Percentiles rank a stretch among this genome's conserved stretches.
Evolutionary conservation across 257 asterid genomes (phyloP).

Genomic region (Ilex asprella): DNA sequence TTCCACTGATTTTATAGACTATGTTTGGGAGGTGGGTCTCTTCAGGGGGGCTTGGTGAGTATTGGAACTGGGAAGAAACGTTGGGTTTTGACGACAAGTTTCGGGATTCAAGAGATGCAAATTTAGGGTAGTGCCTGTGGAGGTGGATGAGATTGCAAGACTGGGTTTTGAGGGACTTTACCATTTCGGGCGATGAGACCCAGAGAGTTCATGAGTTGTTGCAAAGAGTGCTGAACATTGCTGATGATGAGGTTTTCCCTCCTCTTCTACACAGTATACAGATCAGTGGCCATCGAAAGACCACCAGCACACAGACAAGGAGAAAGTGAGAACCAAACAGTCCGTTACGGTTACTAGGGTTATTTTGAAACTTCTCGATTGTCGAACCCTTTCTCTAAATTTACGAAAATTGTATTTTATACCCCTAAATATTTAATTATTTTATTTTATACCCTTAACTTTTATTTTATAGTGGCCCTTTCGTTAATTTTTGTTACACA

Average conservation of each 20-base stretch:
- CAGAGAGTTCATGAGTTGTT: conserved; percentile 27
- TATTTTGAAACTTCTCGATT: too few relatives aligned
- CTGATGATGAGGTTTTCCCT: background rate
- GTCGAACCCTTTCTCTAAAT: too few relatives aligned
- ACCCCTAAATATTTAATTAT: too few relatives aligned
- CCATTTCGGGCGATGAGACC: conserved; percentile 43
- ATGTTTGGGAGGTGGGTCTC: conserved; percentile 18
- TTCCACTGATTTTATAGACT: conserved; percentile 41
- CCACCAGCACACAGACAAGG: conserved; percentile 8
- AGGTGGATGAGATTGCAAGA: conserved; percentile 17
- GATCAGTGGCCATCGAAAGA: conserved; percentile 16
- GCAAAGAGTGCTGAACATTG: background rate
- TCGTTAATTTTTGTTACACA: too few relatives aligned
- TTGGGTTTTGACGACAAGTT: conserved; percentile 33
- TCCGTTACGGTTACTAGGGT: background rate
- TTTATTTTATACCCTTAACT: too few relatives aligned
- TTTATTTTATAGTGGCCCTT: too few relatives aligned
- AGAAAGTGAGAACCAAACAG: background rate
- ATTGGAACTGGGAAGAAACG: conserved; percentile 4
- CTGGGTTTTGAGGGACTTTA: conserved; percentile 49
- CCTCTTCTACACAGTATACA: background rate
- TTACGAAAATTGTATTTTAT: too few relatives aligned
- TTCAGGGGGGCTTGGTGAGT: background rate
- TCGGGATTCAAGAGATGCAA: conserved; percentile 27
- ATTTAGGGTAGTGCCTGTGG: conserved; percentile 15